These are phyloP conservation scores for Naganishia vaughanmartiniae DNA, from an alignment of 768 basidiomycete species.

Conservation along the genomic window DNA sequence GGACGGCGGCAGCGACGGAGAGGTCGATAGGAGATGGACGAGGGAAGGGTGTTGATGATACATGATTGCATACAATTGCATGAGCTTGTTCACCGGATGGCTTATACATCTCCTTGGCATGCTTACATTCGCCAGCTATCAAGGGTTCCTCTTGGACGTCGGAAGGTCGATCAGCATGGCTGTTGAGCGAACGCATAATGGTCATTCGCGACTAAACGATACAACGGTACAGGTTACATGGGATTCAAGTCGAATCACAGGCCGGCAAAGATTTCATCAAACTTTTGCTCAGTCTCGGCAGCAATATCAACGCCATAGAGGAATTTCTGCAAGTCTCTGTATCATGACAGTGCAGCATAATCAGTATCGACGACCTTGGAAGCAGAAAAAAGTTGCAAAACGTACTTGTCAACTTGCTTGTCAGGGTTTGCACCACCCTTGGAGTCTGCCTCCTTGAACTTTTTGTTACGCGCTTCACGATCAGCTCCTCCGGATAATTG, in stretches of 20 bases:
- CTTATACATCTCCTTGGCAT: too few relatives aligned
- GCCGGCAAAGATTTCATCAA: conserved; percentile 20
- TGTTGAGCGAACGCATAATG: neutral
- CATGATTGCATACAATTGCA: neutral
- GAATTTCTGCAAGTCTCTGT: conserved; percentile 25
- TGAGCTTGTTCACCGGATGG: neutral
- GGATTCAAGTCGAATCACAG: neutral
- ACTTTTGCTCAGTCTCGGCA: conserved; percentile 26
- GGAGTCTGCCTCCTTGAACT: conserved; percentile 32
- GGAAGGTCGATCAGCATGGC: neutral
- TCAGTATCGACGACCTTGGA: neutral
- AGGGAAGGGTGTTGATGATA: conserved; percentile 9
- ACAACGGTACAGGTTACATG: neutral
- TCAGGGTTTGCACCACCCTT: conserved; percentile 41
- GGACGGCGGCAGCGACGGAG: neutral
- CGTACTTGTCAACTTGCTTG: conserved; percentile 34
- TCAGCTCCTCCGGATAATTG: conserved; percentile 38
- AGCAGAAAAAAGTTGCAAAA: neutral
- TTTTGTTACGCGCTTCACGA: conserved; percentile 38
- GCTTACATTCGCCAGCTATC: neutral
- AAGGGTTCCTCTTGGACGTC: neutral
- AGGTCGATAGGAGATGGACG: neutral
- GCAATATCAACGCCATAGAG: conserved; percentile 26
- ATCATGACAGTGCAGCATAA: neutral
- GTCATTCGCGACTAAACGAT: neutral